Base-by-base conservation (phyloP, 768 basidiomycete genomes). In the Suillus fuscotomentosus region DNA sequence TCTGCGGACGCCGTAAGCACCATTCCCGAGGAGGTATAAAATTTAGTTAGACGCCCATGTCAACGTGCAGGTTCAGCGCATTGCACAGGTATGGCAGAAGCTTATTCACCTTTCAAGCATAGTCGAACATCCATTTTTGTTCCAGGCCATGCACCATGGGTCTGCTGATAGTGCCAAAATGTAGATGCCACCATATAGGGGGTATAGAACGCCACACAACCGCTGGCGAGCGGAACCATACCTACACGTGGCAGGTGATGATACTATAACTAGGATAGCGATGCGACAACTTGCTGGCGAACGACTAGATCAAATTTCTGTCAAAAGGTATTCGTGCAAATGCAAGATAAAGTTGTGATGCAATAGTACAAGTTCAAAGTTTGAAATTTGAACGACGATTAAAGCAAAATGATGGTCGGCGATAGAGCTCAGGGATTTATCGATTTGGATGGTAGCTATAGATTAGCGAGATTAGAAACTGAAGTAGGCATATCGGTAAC, bases 401-500 rank as follows among this genome's bases (percentile, higher is more conserved):
- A 59, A 31, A 20, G 20, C 24, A 59, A 59, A 24, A 10, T 41
- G 22, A 57, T 38, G 15, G 56, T 27, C 57, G 57, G 41, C 24
- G 41, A 42, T 59, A 59, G 39, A 42, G 41, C 43, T 45, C 43
- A n/a, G 20, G 9, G 47, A 36, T 34, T 27, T n/a, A 34, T 54
- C 31, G 31, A 54, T 59, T 59, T 59, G 11, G 41, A 31, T 11
- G 24, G 31, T 42, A 31, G 24, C 27, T 59, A 59, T 59, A 59
- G 57, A 42, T 59, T 59, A 59, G 57, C 10, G 17, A 31, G 41
- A 34, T 64, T 70, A 41, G 71, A 68, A 51, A 78, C 82, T 2
- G 73, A 73, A 41, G 69, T 69, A 14, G 85, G 85, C 63, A 84
- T 72, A 69, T 90, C 88, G 13, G 78, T 70, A 27, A 97, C 90